phyloP scores from a whole-genome alignment of 2,329 filamentous ascomycete species.

The Periconia digitata region DNA sequence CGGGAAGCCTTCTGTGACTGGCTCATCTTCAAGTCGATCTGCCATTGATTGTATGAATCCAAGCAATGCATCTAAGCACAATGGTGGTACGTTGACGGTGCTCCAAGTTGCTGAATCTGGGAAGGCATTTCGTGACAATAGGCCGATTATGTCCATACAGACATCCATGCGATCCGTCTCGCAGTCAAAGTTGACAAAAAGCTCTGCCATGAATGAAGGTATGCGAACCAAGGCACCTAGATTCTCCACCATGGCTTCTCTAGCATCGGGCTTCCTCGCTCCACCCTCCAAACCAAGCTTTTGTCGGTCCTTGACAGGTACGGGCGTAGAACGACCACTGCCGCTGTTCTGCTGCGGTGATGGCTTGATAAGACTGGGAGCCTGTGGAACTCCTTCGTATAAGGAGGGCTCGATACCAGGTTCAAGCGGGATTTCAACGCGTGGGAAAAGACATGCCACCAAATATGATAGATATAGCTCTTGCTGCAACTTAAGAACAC shows the following conservation, averaged over 20 bases:
- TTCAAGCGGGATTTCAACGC: constrained; percentile 91
- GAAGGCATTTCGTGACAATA: constrained; percentile 90
- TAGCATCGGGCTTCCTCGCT: constrained; percentile 86
- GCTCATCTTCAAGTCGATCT: constrained; percentile 75
- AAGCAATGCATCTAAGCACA: constrained; percentile 89
- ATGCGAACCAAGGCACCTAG: constrained; percentile 90
- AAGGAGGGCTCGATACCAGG: constrained; percentile 85
- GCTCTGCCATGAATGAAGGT: constrained; percentile 89
- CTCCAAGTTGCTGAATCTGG: constrained; percentile 99
- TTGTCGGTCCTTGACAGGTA: constrained; percentile 88
- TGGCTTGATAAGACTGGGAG: constrained; percentile 83
- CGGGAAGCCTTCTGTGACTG: constrained; percentile 65
- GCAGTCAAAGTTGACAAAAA: constrained; percentile 98
- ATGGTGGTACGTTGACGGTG: constrained; percentile 92
- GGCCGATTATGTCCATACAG: constrained; percentile 91
- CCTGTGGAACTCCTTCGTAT: constrained; percentile 90
- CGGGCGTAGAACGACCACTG: constrained; percentile 85
- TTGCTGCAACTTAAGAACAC: constrained; percentile 91
- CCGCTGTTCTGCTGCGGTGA: constrained; percentile 64
- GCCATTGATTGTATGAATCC: constrained; percentile 91
- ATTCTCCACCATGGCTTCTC: constrained; percentile 98
- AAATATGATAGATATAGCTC: constrained; percentile 94
- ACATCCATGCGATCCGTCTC: constrained; percentile 88
- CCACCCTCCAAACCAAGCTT: constrained; percentile 92
- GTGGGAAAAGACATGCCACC: constrained; percentile 88